Evolutionary conservation across 2,329 filamentous ascomycete species (phyloP).

Genomic region (Aspergillus vadensis): DNA sequence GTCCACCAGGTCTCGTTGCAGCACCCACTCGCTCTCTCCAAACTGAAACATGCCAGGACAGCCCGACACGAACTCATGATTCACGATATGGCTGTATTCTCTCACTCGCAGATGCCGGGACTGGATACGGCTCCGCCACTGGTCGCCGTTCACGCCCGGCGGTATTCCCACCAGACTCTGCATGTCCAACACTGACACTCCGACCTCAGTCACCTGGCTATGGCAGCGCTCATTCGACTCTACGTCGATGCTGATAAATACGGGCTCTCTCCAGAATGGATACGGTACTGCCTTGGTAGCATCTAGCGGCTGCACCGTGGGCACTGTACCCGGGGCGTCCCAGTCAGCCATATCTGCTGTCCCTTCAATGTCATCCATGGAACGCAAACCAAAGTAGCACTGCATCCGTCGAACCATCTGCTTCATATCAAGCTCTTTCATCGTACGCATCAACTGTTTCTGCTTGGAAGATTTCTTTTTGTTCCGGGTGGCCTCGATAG

Average conservation of each 20-base stretch:
- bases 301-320: slow-evolving; percentile 42
- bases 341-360: slow-evolving; percentile 15
- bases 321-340: slow-evolving; percentile 21
- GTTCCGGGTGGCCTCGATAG: slow-evolving; percentile 53
- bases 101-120: slow-evolving; percentile 74
- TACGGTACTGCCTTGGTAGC: slow-evolving; percentile 50
- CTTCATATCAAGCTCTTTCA: slow-evolving; percentile 55
- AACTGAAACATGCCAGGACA: slow-evolving; percentile 78
- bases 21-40: slow-evolving; percentile 59
- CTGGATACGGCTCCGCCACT: slow-evolving; percentile 69
- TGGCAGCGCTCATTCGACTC: slow-evolving; percentile 75
- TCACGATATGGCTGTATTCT: slow-evolving; percentile 68
- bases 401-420: slow-evolving; percentile 65
- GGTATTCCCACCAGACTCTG: slow-evolving; percentile 55
- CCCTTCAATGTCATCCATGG: slow-evolving; percentile 27
- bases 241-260: slow-evolving; percentile 79
- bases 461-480: slow-evolving; percentile 52
- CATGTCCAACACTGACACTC: slow-evolving; percentile 79
- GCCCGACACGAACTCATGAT: slow-evolving; percentile 68
- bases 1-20: slow-evolving; percentile 46
- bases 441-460: slow-evolving; percentile 51
- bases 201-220: slow-evolving; percentile 77
- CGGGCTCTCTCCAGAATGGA: slow-evolving; percentile 55
- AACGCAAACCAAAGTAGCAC: slow-evolving; percentile 70
- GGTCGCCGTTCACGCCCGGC: slow-evolving; percentile 62